Conservation (phyloP, 1,139 yeast genomes). For the Tardiomyces depauwii region DNA sequence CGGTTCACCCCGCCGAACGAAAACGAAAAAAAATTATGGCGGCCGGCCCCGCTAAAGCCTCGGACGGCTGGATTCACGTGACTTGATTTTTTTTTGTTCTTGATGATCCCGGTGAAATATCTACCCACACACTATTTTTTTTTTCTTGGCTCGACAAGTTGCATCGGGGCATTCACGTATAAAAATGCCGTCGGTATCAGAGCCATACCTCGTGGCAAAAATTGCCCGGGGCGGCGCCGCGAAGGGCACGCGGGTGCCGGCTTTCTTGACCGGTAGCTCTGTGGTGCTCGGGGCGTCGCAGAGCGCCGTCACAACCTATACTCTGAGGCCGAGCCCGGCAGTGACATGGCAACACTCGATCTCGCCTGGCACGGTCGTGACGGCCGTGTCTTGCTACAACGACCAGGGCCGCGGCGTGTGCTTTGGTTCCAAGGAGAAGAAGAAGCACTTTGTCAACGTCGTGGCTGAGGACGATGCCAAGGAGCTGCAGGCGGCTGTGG, state of each 20-base stretch:
- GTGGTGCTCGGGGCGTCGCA: conserved; percentile 59
- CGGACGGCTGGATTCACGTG: not conserved
- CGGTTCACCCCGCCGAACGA: no score
- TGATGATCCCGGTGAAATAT: no score
- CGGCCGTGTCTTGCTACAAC: conserved; percentile 14
- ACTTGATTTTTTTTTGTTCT: conserved; percentile 1
- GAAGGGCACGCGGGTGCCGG: conserved; percentile 8
- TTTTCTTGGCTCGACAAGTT: conserved; percentile 1
- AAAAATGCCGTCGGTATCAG: conserved; percentile 25
- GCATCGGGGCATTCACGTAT: not conserved
- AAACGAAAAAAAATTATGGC: no score
- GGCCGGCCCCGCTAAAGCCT: no score
- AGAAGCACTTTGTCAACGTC: conserved; percentile 13
- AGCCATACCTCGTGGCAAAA: conserved; percentile 22
- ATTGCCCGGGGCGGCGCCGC: conserved; percentile 15
- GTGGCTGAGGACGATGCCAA: conserved; percentile 1
- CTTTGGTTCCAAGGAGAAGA: conserved; percentile 17
- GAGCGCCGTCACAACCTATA: conserved; percentile 59
- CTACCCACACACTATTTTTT: not conserved
- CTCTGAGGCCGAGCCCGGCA: conserved; percentile 65
- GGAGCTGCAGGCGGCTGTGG: conserved; percentile 6
- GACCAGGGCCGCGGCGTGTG: conserved; percentile 13
- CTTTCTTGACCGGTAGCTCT: conserved; percentile 5
- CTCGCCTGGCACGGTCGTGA: conserved; percentile 46
- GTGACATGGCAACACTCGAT: conserved; percentile 55